A percentile compares a stretch with the other conserved stretches of the same genome.
Evolutionary conservation across 768 basidiomycete species (phyloP).

Genomic region (Xerocomellus amylosporus): DNA sequence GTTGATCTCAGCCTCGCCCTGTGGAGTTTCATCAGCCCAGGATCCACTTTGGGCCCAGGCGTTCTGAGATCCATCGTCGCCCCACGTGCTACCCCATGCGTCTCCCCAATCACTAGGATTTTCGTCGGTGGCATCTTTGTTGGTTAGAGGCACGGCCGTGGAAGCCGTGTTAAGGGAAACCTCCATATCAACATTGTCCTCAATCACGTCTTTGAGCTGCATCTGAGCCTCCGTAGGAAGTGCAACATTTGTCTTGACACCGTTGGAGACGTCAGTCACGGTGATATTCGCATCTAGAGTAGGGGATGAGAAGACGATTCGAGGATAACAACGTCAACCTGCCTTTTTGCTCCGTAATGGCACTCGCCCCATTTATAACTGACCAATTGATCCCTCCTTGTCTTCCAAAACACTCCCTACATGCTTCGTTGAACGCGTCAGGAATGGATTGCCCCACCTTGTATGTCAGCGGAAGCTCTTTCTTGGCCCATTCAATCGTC

Average conservation of each 20-base stretch:
- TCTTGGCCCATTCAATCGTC: conserved; percentile 38
- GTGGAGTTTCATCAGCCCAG: conserved; percentile 3
- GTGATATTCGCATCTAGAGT: conserved; percentile 13
- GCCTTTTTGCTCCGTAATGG: conserved; percentile 9
- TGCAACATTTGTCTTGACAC: conserved; percentile 8
- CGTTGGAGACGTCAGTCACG: conserved; percentile 18
- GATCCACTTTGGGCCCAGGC: conserved; percentile 11
- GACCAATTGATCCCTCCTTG: conserved; percentile 41
- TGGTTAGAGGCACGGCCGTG: neutral
- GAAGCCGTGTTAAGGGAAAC: conserved; percentile 8
- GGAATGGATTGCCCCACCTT: conserved; percentile 39
- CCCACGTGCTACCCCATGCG: conserved; percentile 15
- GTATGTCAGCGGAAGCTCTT: conserved; percentile 44
- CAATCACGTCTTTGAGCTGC: conserved; percentile 26
- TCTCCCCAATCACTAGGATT: conserved; percentile 2
- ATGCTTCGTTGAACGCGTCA: conserved; percentile 48
- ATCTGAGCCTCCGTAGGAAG: conserved; percentile 27
- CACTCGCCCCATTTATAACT: conserved; percentile 7
- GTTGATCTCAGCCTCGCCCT: neutral
- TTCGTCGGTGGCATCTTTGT: neutral
- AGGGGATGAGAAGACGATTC: conserved; percentile 5
- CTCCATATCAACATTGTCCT: conserved; percentile 26
- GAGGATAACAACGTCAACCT: neutral
- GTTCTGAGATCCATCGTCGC: conserved; percentile 1
- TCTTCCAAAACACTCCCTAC: conserved; percentile 47